A percentile compares a stretch with the other conserved stretches of the same genome.
Conservation (phyloP, 176 grass and related monocot species). For the Ensete glaucum region DNA sequence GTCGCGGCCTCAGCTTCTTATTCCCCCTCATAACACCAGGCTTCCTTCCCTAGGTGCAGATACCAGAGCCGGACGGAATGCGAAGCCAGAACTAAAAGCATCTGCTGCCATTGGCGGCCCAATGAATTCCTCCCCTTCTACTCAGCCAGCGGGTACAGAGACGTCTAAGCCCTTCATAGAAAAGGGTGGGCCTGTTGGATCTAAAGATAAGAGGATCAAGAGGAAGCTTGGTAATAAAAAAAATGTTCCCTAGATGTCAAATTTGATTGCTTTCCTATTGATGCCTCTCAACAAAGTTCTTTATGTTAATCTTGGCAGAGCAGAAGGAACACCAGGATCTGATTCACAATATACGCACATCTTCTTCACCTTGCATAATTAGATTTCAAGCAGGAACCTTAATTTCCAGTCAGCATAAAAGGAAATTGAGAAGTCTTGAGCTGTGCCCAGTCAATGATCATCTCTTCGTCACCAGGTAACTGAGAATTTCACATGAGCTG, state of each 20-base stretch:
- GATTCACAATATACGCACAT: conserved; percentile 47
- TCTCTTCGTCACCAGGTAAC: conserved; percentile 79
- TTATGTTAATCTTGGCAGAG: conserved; percentile 30
- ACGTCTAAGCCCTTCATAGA: background rate
- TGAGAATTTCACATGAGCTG: background rate
- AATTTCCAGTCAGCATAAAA: conserved; percentile 66
- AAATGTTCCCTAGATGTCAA: background rate
- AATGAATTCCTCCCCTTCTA: background rate
- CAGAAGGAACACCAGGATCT: conserved; percentile 61
- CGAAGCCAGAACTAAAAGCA: conserved; percentile 16
- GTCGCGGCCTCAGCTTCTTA: conserved; percentile 43
- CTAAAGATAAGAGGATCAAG: conserved; percentile 52
- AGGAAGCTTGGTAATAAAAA: conserved; percentile 42
- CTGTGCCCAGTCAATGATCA: conserved; percentile 73
- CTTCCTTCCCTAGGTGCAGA: background rate
- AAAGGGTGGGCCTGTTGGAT: conserved; percentile 1
- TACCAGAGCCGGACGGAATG: conserved; percentile 25
- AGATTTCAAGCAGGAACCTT: conserved; percentile 43
- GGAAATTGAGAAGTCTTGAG: conserved; percentile 86
- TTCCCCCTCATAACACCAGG: conserved; percentile 30
- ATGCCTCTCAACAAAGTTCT: background rate
- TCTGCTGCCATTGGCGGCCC: background rate
- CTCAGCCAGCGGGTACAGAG: background rate
- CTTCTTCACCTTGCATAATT: conserved; percentile 38
- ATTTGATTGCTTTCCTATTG: background rate